Percentiles rank a stretch among this genome's conserved stretches.
Evolutionary conservation across 306 rosid genomes (phyloP).

Genomic region (Prunus kanzakura): DNA sequence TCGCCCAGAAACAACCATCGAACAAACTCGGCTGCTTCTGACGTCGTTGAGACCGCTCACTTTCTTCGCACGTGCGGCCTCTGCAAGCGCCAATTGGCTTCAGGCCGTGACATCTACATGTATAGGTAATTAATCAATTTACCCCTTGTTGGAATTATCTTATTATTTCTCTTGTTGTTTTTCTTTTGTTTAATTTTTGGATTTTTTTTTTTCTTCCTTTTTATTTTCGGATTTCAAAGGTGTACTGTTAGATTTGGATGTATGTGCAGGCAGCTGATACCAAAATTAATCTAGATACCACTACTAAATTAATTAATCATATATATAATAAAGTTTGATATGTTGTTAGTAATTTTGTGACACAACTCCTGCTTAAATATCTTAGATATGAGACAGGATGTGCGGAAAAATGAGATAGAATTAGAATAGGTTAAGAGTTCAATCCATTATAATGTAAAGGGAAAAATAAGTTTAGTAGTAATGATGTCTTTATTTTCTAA

Average conservation of each 20-base stretch:
- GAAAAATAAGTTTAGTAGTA: neutral
- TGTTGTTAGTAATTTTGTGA: too few species aligned
- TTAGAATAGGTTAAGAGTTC: neutral
- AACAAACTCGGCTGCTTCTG: conserved; percentile 5
- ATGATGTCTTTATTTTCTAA: neutral
- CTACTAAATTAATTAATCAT: too few species aligned
- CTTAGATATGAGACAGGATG: accelerated
- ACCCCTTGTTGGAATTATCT: neutral
- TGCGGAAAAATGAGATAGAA: too few species aligned
- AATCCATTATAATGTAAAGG: too few species aligned
- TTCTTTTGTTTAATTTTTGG: neutral
- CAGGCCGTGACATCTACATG: conserved; percentile 85
- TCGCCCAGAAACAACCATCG: conserved; percentile 40
- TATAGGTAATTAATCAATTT: conserved; percentile 51
- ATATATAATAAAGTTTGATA: too few species aligned
- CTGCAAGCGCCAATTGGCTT: conserved; percentile 53
- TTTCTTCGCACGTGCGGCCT: conserved; percentile 72
- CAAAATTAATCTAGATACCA: neutral
- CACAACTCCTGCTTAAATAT: too few species aligned
- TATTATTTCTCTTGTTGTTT: neutral
- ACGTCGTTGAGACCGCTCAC: conserved; percentile 39
- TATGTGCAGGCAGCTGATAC: neutral
- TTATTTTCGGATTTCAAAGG: neutral
- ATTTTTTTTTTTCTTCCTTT: neutral
- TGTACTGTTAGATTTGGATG: neutral